Conservation (phyloP, 2,329 filamentous ascomycete genomes). For the Biscogniauxia mediterranea region DNA sequence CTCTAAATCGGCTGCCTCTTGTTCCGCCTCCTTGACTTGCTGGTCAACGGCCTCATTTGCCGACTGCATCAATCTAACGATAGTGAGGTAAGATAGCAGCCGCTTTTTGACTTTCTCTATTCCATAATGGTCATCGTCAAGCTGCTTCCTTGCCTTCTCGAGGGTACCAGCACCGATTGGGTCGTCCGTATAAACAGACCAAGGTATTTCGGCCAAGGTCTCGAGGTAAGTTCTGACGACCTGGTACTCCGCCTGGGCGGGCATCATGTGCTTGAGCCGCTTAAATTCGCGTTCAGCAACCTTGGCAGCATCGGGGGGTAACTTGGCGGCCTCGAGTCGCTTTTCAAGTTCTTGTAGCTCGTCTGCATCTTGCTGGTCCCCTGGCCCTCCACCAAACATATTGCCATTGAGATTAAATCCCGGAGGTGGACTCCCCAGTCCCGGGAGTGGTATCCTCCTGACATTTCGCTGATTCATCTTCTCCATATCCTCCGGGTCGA, state of each 20-base stretch:
- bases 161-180: conserved; percentile 80
- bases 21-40: conserved; percentile 68
- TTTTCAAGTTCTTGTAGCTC: conserved; percentile 91
- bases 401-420: conserved; percentile 34
- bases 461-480: conserved; percentile 43
- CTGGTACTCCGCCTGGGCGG: conserved; percentile 92
- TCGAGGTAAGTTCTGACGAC: conserved; percentile 93
- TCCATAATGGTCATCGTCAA: conserved; percentile 95
- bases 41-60: conserved; percentile 80
- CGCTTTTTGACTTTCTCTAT: conserved; percentile 97
- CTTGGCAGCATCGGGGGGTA: conserved; percentile 82
- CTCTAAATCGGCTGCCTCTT: conserved; percentile 49
- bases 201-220: conserved; percentile 90
- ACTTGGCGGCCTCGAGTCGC: conserved; percentile 75
- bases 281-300: conserved; percentile 88
- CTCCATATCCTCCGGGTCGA: conserved; percentile 55
- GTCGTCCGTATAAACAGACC: conserved; percentile 82
- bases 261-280: conserved; percentile 90
- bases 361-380: conserved; percentile 78
- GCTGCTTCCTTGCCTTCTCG: conserved; percentile 76
- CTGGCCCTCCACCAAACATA: conserved; percentile 48
- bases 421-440: conserved; percentile 14
- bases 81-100: conserved; percentile 89
- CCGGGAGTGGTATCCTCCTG: conserved; percentile 15
- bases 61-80: conserved; percentile 91